A percentile compares a stretch with the other conserved stretches of the same genome.
Conservation (phyloP, 83 land plant genomes). For the Picea engelmannii region DNA sequence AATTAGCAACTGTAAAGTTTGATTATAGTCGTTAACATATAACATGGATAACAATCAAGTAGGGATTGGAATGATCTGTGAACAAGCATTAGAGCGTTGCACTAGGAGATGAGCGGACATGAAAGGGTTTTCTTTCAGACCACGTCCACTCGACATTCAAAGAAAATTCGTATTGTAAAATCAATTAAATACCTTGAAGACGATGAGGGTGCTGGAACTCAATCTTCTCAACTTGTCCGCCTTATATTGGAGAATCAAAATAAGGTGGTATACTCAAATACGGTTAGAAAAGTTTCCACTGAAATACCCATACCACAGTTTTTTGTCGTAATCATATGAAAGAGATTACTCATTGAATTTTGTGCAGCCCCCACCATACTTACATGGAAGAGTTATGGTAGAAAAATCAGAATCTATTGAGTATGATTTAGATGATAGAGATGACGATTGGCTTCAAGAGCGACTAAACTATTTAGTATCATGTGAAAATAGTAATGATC, state of each 20-base stretch:
- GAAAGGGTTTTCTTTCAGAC: constrained; percentile 95
- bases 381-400: constrained; percentile 92
- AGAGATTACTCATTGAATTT: constrained; percentile 86
- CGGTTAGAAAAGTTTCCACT: constrained; percentile 45
- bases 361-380: constrained; percentile 83
- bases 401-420: too few relatives aligned
- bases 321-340: constrained; percentile 88
- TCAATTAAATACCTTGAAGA: constrained; percentile 92
- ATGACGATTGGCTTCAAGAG: too few relatives aligned
- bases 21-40: too few relatives aligned
- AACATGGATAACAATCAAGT: too few relatives aligned
- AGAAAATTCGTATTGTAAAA: constrained; percentile 94
- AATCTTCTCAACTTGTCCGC: constrained; percentile 60
- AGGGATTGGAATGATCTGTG: too few relatives aligned
- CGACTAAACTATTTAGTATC: too few relatives aligned
- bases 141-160: constrained; percentile 96
- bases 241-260: constrained; percentile 55
- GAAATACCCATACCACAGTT: constrained; percentile 98
- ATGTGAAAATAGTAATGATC: too few relatives aligned
- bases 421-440: too few relatives aligned
- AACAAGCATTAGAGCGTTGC: too few relatives aligned
- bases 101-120: constrained; percentile 51
- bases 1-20: too few relatives aligned
- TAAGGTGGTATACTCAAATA: constrained; percentile 55
- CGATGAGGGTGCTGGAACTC: constrained; percentile 71